Base-by-base conservation (phyloP, 2,329 filamentous ascomycete species). In the Sporothrix pallida region DNA sequence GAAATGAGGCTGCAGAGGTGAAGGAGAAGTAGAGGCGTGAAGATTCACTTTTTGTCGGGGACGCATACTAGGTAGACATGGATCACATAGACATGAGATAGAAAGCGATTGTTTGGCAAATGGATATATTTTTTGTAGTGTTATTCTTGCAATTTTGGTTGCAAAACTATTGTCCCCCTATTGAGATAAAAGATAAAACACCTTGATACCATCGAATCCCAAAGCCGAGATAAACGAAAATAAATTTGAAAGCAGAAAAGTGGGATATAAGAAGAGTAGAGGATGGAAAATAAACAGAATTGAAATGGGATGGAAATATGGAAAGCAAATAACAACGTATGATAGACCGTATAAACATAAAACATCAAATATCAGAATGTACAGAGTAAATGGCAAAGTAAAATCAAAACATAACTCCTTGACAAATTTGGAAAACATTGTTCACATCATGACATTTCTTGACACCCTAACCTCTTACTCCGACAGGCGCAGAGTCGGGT, bases 1-100 rank as follows among this genome's bases (percentile, higher is more conserved):
- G 91, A 31, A 90, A 88, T 79, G 95, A 98, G 81, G 89, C 87
- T 1, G 83, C 81, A 2, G 77, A 71, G 15, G 75, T 68, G 9
- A 63, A 48, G 1, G 23, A 48, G 42, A 20, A 12, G 3, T 4
- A 26, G 23, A 26, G 23, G 23, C 23, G 23, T 26, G 23, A 26
- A 26, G 23, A 26, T 26, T 26, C 23, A 26, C 23, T 26, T 26
- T 26, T 26, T n/a, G n/a, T 26, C 23, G 1, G 23, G 23, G 23
- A 26, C 23, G 23, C 23, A 26, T 26, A 26, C 23, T 26, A 26
- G 3, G 23, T 26, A 26, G 23, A 26, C 26, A 62, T 37, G 17
- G 13, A 42, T 65, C 12, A 62, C n/a, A 13, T 37, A 69, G n/a
- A 26, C n/a, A 72, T 48, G 13, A 9, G 9, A 13, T 37, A 44